A percentile compares a stretch with the other conserved stretches of the same genome.
phyloP scores from a whole-genome alignment of 108 stramenopile genomes.

The Schizochytrium sp. region DNA sequence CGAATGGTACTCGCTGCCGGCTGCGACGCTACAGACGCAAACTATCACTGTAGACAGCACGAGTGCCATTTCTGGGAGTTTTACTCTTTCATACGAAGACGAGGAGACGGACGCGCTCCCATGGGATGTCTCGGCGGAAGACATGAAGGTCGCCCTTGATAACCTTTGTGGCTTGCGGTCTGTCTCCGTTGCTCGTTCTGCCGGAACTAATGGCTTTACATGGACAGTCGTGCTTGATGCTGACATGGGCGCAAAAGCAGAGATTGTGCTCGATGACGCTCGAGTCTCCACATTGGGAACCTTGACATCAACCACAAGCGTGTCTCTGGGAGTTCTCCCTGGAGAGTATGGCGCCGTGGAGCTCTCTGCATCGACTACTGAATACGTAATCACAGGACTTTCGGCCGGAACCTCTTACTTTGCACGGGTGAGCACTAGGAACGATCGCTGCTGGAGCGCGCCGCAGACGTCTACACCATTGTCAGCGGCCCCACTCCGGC shows the following conservation, averaged over 20 bases:
- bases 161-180: conserved; percentile 43
- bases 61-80: conserved; percentile 22
- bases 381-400: conserved; percentile 40
- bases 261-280: not conserved
- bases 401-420: conserved; percentile 47
- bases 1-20: conserved; percentile 56
- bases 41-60: conserved; percentile 28
- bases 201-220: conserved; percentile 31
- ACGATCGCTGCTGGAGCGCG: conserved; percentile 46
- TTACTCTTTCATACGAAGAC: conserved; percentile 37
- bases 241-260: conserved; percentile 25
- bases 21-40: conserved; percentile 46
- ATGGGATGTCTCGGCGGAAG: conserved; percentile 22
- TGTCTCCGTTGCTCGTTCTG: conserved; percentile 38
- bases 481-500: conserved; percentile 53
- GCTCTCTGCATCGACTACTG: not conserved
- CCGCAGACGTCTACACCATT: conserved; percentile 53
- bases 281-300: not conserved
- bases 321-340: conserved; percentile 20
- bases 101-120: conserved; percentile 38
- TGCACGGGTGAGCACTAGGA: conserved; percentile 54
- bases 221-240: conserved; percentile 60
- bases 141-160: conserved; percentile 41
- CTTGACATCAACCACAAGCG: not conserved
- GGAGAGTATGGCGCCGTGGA: conserved; percentile 34